Evolutionary conservation across 768 basidiomycete genomes (phyloP).

Genomic region (Pleurotus djamor): DNA sequence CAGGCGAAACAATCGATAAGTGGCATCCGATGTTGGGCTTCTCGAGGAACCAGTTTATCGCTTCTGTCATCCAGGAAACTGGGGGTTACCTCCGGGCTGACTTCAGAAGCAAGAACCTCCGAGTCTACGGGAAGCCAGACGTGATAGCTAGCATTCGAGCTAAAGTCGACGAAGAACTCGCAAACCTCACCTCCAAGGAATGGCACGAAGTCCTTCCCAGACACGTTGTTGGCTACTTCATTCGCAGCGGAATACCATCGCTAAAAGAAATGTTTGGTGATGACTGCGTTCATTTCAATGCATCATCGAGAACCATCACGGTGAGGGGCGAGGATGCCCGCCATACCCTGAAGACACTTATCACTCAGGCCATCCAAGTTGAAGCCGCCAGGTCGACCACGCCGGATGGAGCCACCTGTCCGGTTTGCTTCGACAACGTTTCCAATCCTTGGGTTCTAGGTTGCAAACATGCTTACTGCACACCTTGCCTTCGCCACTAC

Average conservation of each 20-base stretch:
- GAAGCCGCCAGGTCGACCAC: too few species aligned
- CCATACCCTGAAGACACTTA: slow-evolving; percentile 40
- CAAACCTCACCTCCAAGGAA: slow-evolving; percentile 42
- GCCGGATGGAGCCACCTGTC: slow-evolving; percentile 28
- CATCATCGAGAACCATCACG: slow-evolving; percentile 33
- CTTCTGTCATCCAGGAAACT: slow-evolving; percentile 27
- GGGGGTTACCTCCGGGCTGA: slow-evolving; percentile 44
- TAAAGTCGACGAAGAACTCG: slow-evolving; percentile 31
- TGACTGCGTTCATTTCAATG: slow-evolving; percentile 46
- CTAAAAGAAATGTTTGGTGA: slow-evolving; percentile 55
- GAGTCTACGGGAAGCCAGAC: slow-evolving; percentile 11
- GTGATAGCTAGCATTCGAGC: slow-evolving; percentile 8
- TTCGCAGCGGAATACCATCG: slow-evolving; percentile 44
- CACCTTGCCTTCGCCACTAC: slow-evolving; percentile 45
- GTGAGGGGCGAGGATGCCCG: slow-evolving; percentile 57
- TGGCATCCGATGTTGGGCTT: slow-evolving; percentile 47
- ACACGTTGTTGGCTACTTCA: slow-evolving; percentile 45
- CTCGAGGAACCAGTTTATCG: slow-evolving; percentile 28
- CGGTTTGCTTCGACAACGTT: slow-evolving; percentile 50
- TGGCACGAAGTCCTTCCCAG: slow-evolving; percentile 34
- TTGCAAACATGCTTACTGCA: slow-evolving; percentile 52
- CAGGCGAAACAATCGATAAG: slow-evolving; percentile 44
- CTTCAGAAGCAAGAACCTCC: slow-evolving; percentile 37
- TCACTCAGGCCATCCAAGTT: slow-evolving; percentile 30
- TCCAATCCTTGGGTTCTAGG: slow-evolving; percentile 37